A percentile compares a stretch with the other conserved stretches of the same genome.
Evolutionary conservation across 2,329 filamentous ascomycete genomes (phyloP).

Genomic region (Alternaria arborescens): DNA sequence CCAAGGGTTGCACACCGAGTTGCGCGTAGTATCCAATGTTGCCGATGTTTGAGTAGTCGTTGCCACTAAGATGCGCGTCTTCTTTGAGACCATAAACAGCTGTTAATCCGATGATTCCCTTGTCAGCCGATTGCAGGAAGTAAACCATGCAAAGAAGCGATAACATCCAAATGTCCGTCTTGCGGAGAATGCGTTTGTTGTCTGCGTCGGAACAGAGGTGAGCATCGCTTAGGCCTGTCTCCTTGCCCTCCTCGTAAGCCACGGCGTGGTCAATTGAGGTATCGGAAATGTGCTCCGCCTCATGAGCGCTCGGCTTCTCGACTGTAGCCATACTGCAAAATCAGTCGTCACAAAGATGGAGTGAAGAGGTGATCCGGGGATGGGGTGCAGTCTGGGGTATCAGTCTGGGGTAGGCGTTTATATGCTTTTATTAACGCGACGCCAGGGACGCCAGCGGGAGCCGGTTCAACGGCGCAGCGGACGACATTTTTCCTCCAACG

Average conservation of each 20-base stretch:
- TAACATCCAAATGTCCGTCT: constrained; percentile 34
- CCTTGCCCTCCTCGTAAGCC: constrained; percentile 32
- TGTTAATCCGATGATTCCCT: constrained; percentile 59
- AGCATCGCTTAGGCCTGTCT: constrained; percentile 22
- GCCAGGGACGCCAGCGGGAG: background rate
- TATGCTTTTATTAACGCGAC: constrained; percentile 2
- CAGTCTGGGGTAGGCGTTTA: constrained; percentile 11
- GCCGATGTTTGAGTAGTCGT: constrained; percentile 59
- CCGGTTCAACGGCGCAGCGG: constrained; percentile 10
- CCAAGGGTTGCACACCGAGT: constrained; percentile 61
- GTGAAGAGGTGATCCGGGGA: constrained; percentile 12
- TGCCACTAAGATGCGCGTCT: constrained; percentile 50
- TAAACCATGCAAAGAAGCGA: constrained; percentile 38
- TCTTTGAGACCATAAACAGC: constrained; percentile 61
- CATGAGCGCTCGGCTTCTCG: constrained; percentile 23
- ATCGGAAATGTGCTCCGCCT: constrained; percentile 23
- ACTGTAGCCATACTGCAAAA: constrained; percentile 23
- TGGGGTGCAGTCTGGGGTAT: constrained; percentile 14
- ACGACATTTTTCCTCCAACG: constrained; percentile 14
- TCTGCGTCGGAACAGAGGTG: constrained; percentile 33
- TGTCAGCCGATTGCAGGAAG: constrained; percentile 55
- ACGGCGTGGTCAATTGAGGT: constrained; percentile 21
- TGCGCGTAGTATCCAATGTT: constrained; percentile 62
- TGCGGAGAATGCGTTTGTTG: constrained; percentile 33
- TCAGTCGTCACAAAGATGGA: background rate